Evolutionary conservation across 495 filamentous ascomycete species (phyloP).

Genomic region (Cladorrhinum samala): DNA sequence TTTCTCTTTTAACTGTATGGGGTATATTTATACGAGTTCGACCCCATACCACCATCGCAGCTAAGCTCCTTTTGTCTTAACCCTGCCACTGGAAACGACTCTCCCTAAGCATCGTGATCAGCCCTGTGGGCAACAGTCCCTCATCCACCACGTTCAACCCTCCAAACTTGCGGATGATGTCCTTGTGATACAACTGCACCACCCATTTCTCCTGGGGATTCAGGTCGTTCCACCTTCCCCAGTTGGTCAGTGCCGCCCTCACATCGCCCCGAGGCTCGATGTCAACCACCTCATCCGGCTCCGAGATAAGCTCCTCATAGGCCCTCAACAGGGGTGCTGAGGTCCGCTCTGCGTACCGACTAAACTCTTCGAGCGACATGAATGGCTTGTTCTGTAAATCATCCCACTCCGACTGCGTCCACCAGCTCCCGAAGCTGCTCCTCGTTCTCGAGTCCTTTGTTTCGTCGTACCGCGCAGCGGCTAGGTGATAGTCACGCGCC

Average conservation of each 20-base stretch:
- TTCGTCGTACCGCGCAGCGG: slow-evolving; percentile 31
- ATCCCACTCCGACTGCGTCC: background rate
- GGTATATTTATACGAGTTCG: too few species aligned
- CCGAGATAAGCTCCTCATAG: slow-evolving; percentile 13
- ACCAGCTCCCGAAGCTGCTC: background rate
- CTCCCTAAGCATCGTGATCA: slow-evolving; percentile 42
- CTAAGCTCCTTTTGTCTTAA: too few species aligned
- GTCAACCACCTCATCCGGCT: background rate
- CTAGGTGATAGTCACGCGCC: slow-evolving; percentile 37
- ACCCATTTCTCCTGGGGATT: slow-evolving; percentile 44
- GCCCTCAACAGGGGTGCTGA: slow-evolving; percentile 14
- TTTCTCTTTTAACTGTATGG: too few species aligned
- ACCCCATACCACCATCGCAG: too few species aligned
- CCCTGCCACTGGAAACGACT: slow-evolving; percentile 27
- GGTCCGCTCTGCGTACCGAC: slow-evolving; percentile 35
- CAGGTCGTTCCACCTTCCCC: slow-evolving; percentile 7
- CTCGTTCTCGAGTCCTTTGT: background rate
- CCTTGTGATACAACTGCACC: slow-evolving; percentile 42
- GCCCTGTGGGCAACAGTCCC: slow-evolving; percentile 46
- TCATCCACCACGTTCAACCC: slow-evolving; percentile 47
- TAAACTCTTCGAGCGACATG: slow-evolving; percentile 45
- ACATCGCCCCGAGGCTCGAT: slow-evolving; percentile 8
- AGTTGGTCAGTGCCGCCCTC: slow-evolving; percentile 11
- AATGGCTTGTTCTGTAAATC: slow-evolving; percentile 29
- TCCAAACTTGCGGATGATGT: slow-evolving; percentile 44